Conservation (phyloP, 2,329 filamentous ascomycete species). For the Clathrospora elynae region DNA sequence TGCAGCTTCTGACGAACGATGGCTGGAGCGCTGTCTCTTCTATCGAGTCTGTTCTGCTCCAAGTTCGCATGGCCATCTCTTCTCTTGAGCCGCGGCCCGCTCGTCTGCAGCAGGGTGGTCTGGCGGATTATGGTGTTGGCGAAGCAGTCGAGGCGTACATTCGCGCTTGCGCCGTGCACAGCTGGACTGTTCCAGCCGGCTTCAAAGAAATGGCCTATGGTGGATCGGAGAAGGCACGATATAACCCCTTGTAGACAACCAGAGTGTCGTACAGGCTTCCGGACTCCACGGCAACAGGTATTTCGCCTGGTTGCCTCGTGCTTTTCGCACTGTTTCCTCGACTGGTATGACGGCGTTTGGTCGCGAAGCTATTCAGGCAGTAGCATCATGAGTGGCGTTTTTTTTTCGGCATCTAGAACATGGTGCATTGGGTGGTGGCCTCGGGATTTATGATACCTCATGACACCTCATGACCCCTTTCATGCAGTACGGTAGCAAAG, state of each 20-base stretch:
- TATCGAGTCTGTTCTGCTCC: slow-evolving; percentile 79
- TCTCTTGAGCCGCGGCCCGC: slow-evolving; percentile 72
- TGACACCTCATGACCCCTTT: too few relatives aligned
- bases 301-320: too few relatives aligned
- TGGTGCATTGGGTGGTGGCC: too few relatives aligned
- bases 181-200: slow-evolving; percentile 72
- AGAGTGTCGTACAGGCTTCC: too few relatives aligned
- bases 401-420: too few relatives aligned
- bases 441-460: slow-evolving; percentile 15
- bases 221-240: slow-evolving; percentile 13
- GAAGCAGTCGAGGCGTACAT: slow-evolving; percentile 78
- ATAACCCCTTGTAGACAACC: slow-evolving; percentile 9
- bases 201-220: slow-evolving; percentile 57
- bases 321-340: too few relatives aligned
- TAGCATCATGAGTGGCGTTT: too few relatives aligned
- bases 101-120: slow-evolving; percentile 58
- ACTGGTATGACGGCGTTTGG: too few relatives aligned
- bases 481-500: too few relatives aligned
- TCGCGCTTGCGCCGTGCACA: slow-evolving; percentile 70
- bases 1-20: slow-evolving; percentile 79
- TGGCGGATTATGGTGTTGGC: slow-evolving; percentile 64
- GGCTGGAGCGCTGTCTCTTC: slow-evolving; percentile 77
- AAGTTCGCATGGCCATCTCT: slow-evolving; percentile 77
- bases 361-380: too few relatives aligned
- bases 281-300: too few relatives aligned